Evolutionary conservation across 1,139 yeast genomes (phyloP).

Genomic region (Hansenula anomala): DNA sequence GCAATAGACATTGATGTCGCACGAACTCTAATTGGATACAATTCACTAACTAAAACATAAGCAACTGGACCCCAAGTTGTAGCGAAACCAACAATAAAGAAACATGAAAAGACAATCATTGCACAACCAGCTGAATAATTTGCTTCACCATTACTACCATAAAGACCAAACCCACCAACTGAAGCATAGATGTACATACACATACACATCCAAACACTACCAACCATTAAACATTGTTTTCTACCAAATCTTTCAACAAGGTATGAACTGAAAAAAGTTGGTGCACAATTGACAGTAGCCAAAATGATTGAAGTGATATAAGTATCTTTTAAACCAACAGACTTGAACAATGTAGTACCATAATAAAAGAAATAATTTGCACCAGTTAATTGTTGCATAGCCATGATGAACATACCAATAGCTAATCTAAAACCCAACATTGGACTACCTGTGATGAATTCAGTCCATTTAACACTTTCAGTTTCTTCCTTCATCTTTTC

Average conservation of each 20-base stretch:
- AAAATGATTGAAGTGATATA: conserved; percentile 38
- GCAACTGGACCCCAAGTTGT: conserved; percentile 53
- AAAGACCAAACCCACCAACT: conserved; percentile 36
- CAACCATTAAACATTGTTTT: conserved; percentile 35
- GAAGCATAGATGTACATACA: conserved; percentile 33
- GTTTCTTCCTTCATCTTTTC: conserved; percentile 49
- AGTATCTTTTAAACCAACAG: conserved; percentile 33
- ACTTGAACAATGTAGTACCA: conserved; percentile 40
- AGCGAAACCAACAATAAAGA: conserved; percentile 44
- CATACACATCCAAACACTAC: conserved; percentile 35
- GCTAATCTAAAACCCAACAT: conserved; percentile 38
- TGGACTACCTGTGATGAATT: conserved; percentile 40
- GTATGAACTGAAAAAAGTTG: conserved; percentile 43
- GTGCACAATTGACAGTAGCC: conserved; percentile 45
- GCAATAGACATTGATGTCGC: conserved; percentile 46
- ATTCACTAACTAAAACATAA: conserved; percentile 41
- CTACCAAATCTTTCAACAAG: conserved; percentile 42
- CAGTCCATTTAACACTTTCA: background rate
- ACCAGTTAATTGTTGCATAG: conserved; percentile 46
- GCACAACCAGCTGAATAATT: conserved; percentile 36
- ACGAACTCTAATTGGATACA: conserved; percentile 43
- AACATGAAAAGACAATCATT: conserved; percentile 46
- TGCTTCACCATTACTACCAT: conserved; percentile 9
- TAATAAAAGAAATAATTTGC: conserved; percentile 41
- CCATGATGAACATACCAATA: conserved; percentile 41